These are phyloP conservation scores for Solanum hybrid DNA, from an alignment of 305 asterid species.

Conservation along the genomic window DNA sequence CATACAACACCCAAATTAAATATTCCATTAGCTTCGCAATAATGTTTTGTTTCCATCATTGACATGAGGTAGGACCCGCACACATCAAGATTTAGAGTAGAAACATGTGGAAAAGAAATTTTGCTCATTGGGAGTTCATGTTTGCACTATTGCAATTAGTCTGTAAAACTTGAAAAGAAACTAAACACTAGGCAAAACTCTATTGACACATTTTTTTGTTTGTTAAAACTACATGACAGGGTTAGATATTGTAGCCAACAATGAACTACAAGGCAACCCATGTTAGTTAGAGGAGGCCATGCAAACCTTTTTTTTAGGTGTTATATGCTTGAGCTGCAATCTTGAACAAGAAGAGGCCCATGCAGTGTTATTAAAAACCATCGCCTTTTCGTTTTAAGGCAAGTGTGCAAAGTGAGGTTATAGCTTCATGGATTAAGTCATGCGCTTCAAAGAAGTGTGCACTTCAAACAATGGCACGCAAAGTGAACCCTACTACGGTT, in stretches of 20 bases:
- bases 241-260: not conserved
- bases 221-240: not conserved
- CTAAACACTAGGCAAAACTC: not conserved
- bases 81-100: not conserved
- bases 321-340: not conserved
- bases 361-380: not conserved
- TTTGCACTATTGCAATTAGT: not conserved
- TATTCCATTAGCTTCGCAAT: not conserved
- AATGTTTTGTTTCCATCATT: not conserved
- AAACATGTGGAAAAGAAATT: not conserved
- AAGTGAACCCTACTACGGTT: not conserved
- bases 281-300: not conserved
- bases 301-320: not conserved
- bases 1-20: not conserved
- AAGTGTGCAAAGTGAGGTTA: not conserved
- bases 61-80: not conserved
- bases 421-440: not conserved
- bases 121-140: not conserved
- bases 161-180: not conserved
- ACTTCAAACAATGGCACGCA: not conserved
- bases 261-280: not conserved
- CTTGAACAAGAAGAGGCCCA: not conserved
- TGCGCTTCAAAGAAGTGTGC: not conserved
- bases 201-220: not conserved
- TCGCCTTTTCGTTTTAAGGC: not conserved